Conservation (phyloP, 352 stramenopile genomes). For the Pelagophyceae sp. region DNA sequence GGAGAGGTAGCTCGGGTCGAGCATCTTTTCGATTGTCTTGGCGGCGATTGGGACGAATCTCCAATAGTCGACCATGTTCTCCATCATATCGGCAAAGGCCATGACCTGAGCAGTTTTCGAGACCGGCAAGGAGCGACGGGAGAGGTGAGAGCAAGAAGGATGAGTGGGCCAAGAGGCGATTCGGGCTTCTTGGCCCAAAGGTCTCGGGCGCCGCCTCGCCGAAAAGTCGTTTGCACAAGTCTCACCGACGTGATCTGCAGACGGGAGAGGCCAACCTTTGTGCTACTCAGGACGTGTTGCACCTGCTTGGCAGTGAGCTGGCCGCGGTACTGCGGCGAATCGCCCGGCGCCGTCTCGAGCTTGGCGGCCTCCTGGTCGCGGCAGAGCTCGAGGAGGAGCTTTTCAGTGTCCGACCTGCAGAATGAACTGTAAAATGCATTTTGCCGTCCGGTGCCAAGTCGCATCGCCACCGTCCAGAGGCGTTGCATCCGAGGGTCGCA, state of each 20-base stretch:
- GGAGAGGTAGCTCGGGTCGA: constrained; percentile 15
- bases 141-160: too few relatives aligned
- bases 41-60: constrained; percentile 15
- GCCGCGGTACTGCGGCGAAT: not conserved
- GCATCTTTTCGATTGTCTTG: constrained; percentile 23
- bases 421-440: too few relatives aligned
- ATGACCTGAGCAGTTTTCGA: too few relatives aligned
- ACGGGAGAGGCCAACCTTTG: not conserved
- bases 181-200: too few relatives aligned
- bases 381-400: constrained; percentile 40
- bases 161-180: too few relatives aligned
- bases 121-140: too few relatives aligned
- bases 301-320: not conserved
- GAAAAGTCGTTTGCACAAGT: too few relatives aligned
- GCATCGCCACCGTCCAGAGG: too few relatives aligned
- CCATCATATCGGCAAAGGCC: not conserved
- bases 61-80: constrained; percentile 8
- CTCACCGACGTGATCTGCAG: constrained; percentile 9
- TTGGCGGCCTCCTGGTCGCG: constrained; percentile 29
- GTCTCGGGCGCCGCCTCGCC: too few relatives aligned
- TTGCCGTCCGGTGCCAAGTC: too few relatives aligned
- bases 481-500: too few relatives aligned
- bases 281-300: not conserved
- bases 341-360: not conserved
- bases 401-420: constrained; percentile 35